Percentiles rank a stretch among this genome's conserved stretches.
phyloP scores from a whole-genome alignment of 352 stramenopile genomes.

The Thalassiosira hispida region DNA sequence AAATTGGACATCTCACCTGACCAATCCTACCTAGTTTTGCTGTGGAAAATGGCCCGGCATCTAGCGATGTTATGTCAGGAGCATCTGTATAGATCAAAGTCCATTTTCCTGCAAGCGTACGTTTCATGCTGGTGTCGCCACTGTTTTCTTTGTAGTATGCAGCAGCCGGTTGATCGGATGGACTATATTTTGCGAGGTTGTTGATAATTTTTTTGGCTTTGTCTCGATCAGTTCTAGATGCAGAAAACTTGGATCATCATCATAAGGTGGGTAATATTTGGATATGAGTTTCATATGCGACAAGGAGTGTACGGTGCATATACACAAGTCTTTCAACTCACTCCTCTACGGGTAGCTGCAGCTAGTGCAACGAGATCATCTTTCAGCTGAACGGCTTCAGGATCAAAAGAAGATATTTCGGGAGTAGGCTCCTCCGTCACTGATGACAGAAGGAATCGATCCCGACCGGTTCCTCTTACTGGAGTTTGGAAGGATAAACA shows the following conservation, averaged over 20 bases:
- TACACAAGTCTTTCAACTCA: slow-evolving; percentile 3
- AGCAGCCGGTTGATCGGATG: slow-evolving; percentile 59
- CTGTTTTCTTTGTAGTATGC: slow-evolving; percentile 60
- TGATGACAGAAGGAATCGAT: neutral
- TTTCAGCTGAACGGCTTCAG: slow-evolving; percentile 25
- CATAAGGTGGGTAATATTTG: neutral
- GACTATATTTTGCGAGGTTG: slow-evolving; percentile 60
- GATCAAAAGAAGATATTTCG: slow-evolving; percentile 7
- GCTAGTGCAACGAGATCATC: slow-evolving; percentile 53
- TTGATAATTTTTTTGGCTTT: slow-evolving; percentile 53
- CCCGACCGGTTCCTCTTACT: neutral
- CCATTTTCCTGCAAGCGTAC: slow-evolving; percentile 77
- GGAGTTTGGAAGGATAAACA: slow-evolving; percentile 18
- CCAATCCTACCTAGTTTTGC: slow-evolving; percentile 79
- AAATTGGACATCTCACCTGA: too few species aligned
- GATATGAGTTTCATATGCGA: neutral
- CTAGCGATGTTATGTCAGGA: slow-evolving; percentile 81
- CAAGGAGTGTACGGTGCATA: too few species aligned
- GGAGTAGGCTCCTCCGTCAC: neutral
- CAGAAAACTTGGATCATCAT: slow-evolving; percentile 24
- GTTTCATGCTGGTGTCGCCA: slow-evolving; percentile 3
- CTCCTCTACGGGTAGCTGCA: slow-evolving; percentile 34
- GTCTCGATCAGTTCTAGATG: slow-evolving; percentile 50
- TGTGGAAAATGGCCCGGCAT: slow-evolving; percentile 54
- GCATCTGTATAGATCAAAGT: slow-evolving; percentile 84